Conservation (phyloP, 1,139 yeast species). For the Nematodospora anomalae region DNA sequence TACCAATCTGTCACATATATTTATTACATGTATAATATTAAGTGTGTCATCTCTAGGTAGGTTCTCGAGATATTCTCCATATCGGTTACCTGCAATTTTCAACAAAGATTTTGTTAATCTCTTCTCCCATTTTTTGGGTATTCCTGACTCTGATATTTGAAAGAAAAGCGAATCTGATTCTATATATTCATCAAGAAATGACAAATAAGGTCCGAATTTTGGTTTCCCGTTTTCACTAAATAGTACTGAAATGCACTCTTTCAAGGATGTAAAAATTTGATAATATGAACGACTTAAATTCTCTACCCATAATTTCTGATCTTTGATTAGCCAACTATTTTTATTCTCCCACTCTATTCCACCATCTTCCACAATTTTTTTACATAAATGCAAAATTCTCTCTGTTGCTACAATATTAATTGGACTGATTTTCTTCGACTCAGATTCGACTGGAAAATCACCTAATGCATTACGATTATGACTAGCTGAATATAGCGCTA, state of each 20-base stretch:
- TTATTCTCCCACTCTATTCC: slow-evolving; percentile 37
- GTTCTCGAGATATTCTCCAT: slow-evolving; percentile 54
- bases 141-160: slow-evolving; percentile 35
- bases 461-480: slow-evolving; percentile 42
- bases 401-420: slow-evolving; percentile 30
- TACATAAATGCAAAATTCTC: slow-evolving; percentile 30
- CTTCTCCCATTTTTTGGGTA: slow-evolving; percentile 52
- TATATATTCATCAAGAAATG: slow-evolving; percentile 52
- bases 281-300: slow-evolving; percentile 50
- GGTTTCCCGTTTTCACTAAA: slow-evolving; percentile 55
- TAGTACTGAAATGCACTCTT: slow-evolving; percentile 44
- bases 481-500: slow-evolving; percentile 54
- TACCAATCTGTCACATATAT: slow-evolving; percentile 58
- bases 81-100: slow-evolving; percentile 56
- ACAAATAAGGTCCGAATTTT: slow-evolving; percentile 56
- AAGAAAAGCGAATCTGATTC: slow-evolving; percentile 49
- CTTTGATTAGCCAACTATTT: slow-evolving; percentile 46
- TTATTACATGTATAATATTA: slow-evolving; percentile 56
- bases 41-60: slow-evolving; percentile 63
- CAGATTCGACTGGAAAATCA: slow-evolving; percentile 25
- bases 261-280: slow-evolving; percentile 48
- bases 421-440: slow-evolving; percentile 23
- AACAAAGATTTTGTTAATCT: slow-evolving; percentile 49
- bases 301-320: slow-evolving; percentile 53
- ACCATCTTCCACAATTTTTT: slow-evolving; percentile 33